Conservation (phyloP, 345 rosid genomes). For the Kernera saxatilis region DNA sequence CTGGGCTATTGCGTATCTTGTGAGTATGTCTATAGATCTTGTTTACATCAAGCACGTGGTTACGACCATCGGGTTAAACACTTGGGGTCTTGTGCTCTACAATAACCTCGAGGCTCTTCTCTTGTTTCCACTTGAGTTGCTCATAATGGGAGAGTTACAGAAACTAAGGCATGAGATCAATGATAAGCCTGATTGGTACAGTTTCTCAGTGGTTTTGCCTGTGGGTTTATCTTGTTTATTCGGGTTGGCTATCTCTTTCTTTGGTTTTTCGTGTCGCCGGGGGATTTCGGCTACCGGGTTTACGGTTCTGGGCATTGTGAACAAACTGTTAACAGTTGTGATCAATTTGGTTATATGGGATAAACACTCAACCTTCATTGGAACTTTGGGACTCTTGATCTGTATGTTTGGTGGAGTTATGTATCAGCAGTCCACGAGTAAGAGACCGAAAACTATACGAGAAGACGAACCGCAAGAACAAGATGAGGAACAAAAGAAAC, state of each 20-base stretch:
- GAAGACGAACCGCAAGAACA: slow-evolving; percentile 33
- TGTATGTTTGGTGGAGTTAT: slow-evolving; percentile 74
- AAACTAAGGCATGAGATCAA: slow-evolving; percentile 62
- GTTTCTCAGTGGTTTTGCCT: slow-evolving; percentile 55
- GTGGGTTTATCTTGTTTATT: slow-evolving; percentile 74
- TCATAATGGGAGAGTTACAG: slow-evolving; percentile 79
- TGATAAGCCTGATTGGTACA: slow-evolving; percentile 60
- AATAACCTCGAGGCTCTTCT: slow-evolving; percentile 86
- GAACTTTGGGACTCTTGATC: slow-evolving; percentile 79
- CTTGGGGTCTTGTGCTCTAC: slow-evolving; percentile 89
- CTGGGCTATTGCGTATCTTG: slow-evolving; percentile 76
- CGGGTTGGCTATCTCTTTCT: slow-evolving; percentile 83
- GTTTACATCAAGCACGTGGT: slow-evolving; percentile 94
- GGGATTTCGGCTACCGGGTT: slow-evolving; percentile 86
- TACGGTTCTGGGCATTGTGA: slow-evolving; percentile 83
- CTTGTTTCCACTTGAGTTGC: slow-evolving; percentile 75
- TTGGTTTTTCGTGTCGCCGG: slow-evolving; percentile 76
- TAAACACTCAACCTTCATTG: slow-evolving; percentile 61
- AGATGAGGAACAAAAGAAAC: slow-evolving; percentile 54
- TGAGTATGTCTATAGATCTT: slow-evolving; percentile 81
- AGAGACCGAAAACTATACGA: slow-evolving; percentile 42
- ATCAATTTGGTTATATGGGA: slow-evolving; percentile 81
- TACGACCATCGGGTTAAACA: slow-evolving; percentile 72
- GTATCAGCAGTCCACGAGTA: slow-evolving; percentile 73
- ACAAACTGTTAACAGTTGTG: slow-evolving; percentile 70